Conservation (phyloP, 192 early-diverging fungal species). For the Backusella mclennaniae region DNA sequence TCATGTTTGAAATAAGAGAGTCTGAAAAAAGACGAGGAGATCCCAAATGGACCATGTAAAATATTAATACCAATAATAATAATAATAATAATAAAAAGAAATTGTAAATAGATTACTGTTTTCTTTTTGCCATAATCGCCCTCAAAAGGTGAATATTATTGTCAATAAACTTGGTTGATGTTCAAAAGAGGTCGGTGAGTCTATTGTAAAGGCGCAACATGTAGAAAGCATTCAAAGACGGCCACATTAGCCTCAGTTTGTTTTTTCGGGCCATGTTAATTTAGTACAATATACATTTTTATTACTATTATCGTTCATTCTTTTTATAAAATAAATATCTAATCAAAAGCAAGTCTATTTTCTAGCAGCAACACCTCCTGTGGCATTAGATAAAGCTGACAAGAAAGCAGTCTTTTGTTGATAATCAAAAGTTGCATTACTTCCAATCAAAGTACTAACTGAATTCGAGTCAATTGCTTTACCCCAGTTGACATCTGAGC, state of each 20-base stretch:
- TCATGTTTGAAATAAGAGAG: slow-evolving; percentile 82
- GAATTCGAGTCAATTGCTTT: not conserved
- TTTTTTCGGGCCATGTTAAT: no score
- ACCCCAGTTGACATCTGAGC: not conserved
- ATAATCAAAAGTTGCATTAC: slow-evolving; percentile 23
- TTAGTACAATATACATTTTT: not conserved
- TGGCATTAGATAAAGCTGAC: slow-evolving; percentile 18
- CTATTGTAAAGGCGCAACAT: no score
- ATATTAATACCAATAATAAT: not conserved
- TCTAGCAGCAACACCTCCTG: slow-evolving; percentile 10
- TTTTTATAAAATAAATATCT: slow-evolving; percentile 1
- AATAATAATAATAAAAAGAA: not conserved
- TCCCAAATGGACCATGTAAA: slow-evolving; percentile 33
- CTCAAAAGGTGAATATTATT: no score
- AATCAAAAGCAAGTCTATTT: not conserved
- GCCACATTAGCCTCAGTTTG: no score
- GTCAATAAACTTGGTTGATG: no score
- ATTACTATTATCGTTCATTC: not conserved
- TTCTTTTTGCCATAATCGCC: no score
- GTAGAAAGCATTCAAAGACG: no score
- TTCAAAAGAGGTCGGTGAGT: no score
- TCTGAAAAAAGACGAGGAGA: slow-evolving; percentile 58
- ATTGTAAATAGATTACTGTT: not conserved
- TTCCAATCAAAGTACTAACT: slow-evolving; percentile 22
- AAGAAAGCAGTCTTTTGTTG: slow-evolving; percentile 28